Percentiles rank a stretch among this genome's conserved stretches.
phyloP scores from a whole-genome alignment of 2,329 filamentous ascomycete species.

The Sclerotiophoma versabilis region DNA sequence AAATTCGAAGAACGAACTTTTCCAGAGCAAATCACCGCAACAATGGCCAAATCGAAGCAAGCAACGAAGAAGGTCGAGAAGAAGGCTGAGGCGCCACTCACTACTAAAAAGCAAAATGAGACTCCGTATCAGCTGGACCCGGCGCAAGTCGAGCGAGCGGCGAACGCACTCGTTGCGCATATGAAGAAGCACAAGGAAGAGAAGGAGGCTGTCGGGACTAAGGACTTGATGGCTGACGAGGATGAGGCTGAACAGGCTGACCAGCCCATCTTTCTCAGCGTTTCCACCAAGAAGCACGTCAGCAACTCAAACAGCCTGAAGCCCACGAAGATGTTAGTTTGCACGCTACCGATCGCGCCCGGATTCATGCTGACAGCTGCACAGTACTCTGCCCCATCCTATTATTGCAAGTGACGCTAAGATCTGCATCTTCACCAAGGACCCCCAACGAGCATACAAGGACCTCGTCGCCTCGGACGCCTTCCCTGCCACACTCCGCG shows the following conservation, averaged over 20 bases:
- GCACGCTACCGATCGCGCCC: neutral
- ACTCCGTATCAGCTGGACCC: slow-evolving; percentile 55
- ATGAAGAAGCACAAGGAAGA: slow-evolving; percentile 60
- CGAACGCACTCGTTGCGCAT: slow-evolving; percentile 64
- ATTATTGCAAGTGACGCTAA: slow-evolving; percentile 71
- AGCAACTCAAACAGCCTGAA: slow-evolving; percentile 80
- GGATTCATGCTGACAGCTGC: slow-evolving; percentile 18
- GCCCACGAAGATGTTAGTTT: slow-evolving; percentile 74
- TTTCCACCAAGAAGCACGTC: slow-evolving; percentile 72
- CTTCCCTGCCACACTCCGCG: slow-evolving; percentile 57
- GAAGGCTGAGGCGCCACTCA: slow-evolving; percentile 43
- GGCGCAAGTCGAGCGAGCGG: slow-evolving; percentile 64
- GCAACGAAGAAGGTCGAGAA: slow-evolving; percentile 34
- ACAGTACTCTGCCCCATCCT: slow-evolving; percentile 71
- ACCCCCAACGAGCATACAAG: slow-evolving; percentile 86
- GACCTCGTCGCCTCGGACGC: slow-evolving; percentile 78
- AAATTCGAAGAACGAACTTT: slow-evolving; percentile 23
- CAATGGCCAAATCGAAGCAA: slow-evolving; percentile 44
- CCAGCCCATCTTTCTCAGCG: slow-evolving; percentile 65
- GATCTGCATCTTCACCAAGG: slow-evolving; percentile 86
- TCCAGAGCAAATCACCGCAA: slow-evolving; percentile 19
- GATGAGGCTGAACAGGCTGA: slow-evolving; percentile 57
- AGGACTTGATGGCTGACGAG: slow-evolving; percentile 59
- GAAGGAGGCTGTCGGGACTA: slow-evolving; percentile 59
- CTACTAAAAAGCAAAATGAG: slow-evolving; percentile 46